Evolutionary conservation across 129 eudicot species (phyloP).

Genomic region (Saussurea involucrata): DNA sequence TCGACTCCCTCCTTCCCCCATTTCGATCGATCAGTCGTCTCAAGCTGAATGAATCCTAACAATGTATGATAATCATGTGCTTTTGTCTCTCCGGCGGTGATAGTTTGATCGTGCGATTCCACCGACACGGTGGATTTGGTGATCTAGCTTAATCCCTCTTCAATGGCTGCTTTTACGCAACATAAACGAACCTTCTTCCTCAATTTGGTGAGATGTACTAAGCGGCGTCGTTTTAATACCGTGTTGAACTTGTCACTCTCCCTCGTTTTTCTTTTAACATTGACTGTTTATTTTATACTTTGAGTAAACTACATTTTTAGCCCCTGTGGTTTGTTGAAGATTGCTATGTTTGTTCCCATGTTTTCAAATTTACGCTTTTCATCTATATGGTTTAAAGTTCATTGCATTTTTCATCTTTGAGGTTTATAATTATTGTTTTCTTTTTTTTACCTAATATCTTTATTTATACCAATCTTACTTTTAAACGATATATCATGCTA

Average conservation of each 20-base stretch:
- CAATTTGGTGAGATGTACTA: background rate
- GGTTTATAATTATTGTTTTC: background rate
- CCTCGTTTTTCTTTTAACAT: background rate
- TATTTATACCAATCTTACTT: too few species aligned
- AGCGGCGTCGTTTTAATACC: constrained; percentile 12
- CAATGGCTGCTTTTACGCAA: constrained; percentile 35
- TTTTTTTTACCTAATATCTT: background rate
- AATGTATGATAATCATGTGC: constrained; percentile 10
- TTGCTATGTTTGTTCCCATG: background rate
- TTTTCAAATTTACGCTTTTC: background rate
- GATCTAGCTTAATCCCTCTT: constrained; percentile 13
- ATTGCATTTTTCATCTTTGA: background rate
- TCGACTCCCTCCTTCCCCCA: constrained; percentile 32
- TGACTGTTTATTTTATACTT: constrained; percentile 4
- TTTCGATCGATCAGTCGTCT: constrained; percentile 13
- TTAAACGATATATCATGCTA: too few species aligned
- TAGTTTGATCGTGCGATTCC: constrained; percentile 21
- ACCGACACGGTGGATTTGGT: constrained; percentile 37
- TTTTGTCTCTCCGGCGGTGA: constrained; percentile 20
- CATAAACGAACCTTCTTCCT: constrained; percentile 16
- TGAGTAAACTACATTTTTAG: background rate
- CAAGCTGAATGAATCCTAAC: constrained; percentile 5
- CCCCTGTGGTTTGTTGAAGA: background rate
- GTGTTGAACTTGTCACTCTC: background rate
- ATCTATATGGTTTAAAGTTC: background rate